Conservation (phyloP, 805 yeast genomes). For the Ogataea glucozyma region DNA sequence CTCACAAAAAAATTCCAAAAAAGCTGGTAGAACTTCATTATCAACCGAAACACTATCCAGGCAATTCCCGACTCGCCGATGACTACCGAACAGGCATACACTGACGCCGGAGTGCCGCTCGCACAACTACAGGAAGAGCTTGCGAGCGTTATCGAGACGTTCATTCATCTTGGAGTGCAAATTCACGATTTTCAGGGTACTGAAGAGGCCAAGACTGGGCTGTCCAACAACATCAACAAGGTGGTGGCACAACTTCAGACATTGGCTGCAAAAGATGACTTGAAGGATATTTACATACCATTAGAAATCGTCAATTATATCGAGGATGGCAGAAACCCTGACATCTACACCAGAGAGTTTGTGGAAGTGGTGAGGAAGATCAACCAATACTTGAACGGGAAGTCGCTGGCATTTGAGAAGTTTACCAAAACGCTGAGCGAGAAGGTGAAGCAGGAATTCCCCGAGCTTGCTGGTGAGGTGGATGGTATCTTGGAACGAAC, state of each 20-base stretch:
- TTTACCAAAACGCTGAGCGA: conserved; percentile 67
- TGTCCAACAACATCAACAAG: conserved; percentile 44
- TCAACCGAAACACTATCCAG: neutral
- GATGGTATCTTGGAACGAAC: conserved; percentile 46
- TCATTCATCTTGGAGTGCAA: conserved; percentile 85
- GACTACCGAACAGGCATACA: conserved; percentile 34
- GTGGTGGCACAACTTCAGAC: conserved; percentile 42
- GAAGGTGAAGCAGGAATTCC: conserved; percentile 74
- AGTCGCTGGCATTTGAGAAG: conserved; percentile 57
- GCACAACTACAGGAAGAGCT: conserved; percentile 40
- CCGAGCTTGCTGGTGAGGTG: conserved; percentile 63
- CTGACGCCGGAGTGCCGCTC: conserved; percentile 27
- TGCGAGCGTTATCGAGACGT: conserved; percentile 67
- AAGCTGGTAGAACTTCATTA: no score
- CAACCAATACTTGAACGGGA: conserved; percentile 86
- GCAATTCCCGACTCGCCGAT: no score
- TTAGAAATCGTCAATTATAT: conserved; percentile 86
- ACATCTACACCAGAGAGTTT: conserved; percentile 94
- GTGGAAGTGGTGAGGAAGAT: conserved; percentile 90
- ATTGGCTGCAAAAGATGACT: conserved; percentile 32
- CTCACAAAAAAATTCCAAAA: no score
- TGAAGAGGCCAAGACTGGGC: conserved; percentile 67
- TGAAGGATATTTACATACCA: conserved; percentile 57
- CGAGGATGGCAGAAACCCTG: conserved; percentile 96
- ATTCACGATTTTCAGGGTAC: conserved; percentile 95